phyloP scores from a whole-genome alignment of 768 basidiomycete species.

The Russula sp. region DNA sequence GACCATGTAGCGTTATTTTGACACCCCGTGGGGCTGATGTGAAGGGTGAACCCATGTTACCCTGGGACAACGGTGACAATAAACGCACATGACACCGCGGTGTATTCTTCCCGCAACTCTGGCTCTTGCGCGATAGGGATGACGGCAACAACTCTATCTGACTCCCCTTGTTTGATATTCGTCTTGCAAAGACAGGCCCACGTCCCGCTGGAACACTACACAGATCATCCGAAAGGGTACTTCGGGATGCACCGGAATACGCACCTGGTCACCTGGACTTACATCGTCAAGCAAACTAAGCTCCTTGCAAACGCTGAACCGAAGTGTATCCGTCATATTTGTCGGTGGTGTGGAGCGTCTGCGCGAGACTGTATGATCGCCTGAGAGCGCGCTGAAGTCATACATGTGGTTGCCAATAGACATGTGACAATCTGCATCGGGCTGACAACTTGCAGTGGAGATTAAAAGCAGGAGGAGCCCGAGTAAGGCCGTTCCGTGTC shows the following conservation, averaged over 20 bases:
- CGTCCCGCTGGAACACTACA: slow-evolving; percentile 60
- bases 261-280: slow-evolving; percentile 59
- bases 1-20: slow-evolving; percentile 49
- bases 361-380: slow-evolving; percentile 42
- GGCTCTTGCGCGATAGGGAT: slow-evolving; percentile 56
- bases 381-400: slow-evolving; percentile 51
- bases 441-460: slow-evolving; percentile 12
- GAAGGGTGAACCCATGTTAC: neutral
- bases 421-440: slow-evolving; percentile 39
- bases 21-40: slow-evolving; percentile 46
- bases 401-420: slow-evolving; percentile 40
- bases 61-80: slow-evolving; percentile 9
- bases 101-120: slow-evolving; percentile 26
- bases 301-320: slow-evolving; percentile 63
- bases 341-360: slow-evolving; percentile 58
- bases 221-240: neutral
- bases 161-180: slow-evolving; percentile 47
- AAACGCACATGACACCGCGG: slow-evolving; percentile 34
- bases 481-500: neutral
- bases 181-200: slow-evolving; percentile 66
- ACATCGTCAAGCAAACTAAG: slow-evolving; percentile 41
- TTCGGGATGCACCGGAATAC: slow-evolving; percentile 20
- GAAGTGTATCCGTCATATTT: slow-evolving; percentile 47
- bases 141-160: slow-evolving; percentile 63
- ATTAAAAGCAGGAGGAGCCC: slow-evolving; percentile 14